These are phyloP conservation scores for Lactarius tabidus DNA, from an alignment of 768 basidiomycete genomes.

Conservation along the genomic window DNA sequence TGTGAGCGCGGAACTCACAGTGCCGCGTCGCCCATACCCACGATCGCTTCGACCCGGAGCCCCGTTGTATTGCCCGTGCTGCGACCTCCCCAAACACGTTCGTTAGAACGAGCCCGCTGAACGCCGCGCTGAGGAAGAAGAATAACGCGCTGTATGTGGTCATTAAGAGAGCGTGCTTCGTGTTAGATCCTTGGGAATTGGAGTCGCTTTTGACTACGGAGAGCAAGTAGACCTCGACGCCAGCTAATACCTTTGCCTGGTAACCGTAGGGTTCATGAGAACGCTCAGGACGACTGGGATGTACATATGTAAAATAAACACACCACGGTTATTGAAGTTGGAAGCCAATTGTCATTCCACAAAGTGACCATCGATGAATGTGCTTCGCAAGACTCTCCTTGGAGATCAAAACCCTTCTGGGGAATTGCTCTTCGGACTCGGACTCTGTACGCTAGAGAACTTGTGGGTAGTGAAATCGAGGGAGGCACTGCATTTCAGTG, in stretches of 20 bases:
- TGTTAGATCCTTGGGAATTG: not conserved
- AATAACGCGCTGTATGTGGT: slow-evolving; percentile 23
- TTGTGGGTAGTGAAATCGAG: too few relatives aligned
- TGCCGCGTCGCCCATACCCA: slow-evolving; percentile 22
- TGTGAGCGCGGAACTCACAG: slow-evolving; percentile 7
- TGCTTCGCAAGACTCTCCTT: not conserved
- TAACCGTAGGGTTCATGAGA: too few relatives aligned
- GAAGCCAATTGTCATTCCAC: not conserved
- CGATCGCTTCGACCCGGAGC: not conserved
- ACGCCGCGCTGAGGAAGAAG: slow-evolving; percentile 18
- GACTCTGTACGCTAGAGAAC: not conserved
- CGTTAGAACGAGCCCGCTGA: slow-evolving; percentile 21
- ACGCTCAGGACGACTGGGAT: not conserved
- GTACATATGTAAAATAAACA: not conserved
- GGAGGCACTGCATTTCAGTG: not conserved
- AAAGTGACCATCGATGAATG: not conserved
- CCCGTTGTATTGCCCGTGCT: not conserved
- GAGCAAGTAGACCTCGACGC: slow-evolving; percentile 16
- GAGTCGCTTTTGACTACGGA: slow-evolving; percentile 7
- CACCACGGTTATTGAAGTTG: not conserved
- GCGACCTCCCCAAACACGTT: slow-evolving; percentile 21
- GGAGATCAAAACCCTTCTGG: not conserved
- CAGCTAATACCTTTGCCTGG: slow-evolving; percentile 20
- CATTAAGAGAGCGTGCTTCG: slow-evolving; percentile 14
- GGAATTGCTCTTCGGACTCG: not conserved